phyloP scores from a whole-genome alignment of 306 rosid species.

The Vicia faba region DNA sequence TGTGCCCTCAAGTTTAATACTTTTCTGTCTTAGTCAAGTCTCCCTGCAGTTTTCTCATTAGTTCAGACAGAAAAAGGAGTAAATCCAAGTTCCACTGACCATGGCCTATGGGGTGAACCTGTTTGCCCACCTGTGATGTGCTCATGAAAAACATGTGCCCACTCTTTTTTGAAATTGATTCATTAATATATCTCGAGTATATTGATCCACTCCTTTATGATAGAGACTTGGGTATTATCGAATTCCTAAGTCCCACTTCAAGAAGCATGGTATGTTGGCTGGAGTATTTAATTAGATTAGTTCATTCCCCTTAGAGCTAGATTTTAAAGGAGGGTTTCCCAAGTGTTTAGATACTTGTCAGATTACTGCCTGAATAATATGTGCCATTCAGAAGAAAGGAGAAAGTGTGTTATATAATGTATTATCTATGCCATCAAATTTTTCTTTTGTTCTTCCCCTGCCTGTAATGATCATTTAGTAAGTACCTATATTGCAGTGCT shows the following conservation, averaged over 20 bases:
- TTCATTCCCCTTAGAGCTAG: background rate
- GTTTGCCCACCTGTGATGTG: background rate
- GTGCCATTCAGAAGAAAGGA: too few relatives aligned
- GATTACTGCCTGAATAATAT: too few relatives aligned
- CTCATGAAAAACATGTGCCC: background rate
- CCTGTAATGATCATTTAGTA: slow-evolving; percentile 2
- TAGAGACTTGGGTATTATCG: background rate
- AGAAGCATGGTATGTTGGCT: background rate
- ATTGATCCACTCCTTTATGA: background rate
- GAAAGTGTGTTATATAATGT: background rate
- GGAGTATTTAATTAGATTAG: background rate
- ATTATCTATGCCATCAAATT: background rate
- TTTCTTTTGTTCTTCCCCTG: background rate
- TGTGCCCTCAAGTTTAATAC: slow-evolving; percentile 1
- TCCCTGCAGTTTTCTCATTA: slow-evolving; percentile 3
- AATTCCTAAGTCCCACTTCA: background rate
- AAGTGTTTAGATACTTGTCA: background rate
- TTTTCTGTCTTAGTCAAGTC: background rate
- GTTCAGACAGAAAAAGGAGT: background rate
- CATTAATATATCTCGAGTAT: background rate
- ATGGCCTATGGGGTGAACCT: slow-evolving; percentile 12
- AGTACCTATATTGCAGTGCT: background rate
- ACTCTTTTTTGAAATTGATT: background rate
- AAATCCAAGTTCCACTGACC: background rate
- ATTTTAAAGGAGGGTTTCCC: background rate